phyloP scores from a whole-genome alignment of 805 yeast species.

The Sugiyamaella valdiviana region DNA sequence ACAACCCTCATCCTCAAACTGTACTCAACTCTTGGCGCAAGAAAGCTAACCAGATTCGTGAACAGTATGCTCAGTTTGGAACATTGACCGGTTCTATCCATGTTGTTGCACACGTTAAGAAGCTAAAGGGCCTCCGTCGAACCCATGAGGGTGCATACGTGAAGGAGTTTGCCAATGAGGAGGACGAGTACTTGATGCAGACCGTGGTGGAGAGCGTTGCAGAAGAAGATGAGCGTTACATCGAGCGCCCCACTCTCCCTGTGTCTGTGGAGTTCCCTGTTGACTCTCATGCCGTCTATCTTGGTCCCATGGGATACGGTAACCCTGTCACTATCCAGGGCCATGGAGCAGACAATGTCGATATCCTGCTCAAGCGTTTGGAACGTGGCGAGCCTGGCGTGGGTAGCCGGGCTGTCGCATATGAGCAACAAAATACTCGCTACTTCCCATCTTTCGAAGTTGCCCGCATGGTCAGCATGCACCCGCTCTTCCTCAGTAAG shows the following conservation, averaged over 20 bases:
- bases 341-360: conserved; percentile 32
- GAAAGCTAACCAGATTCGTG: conserved; percentile 36
- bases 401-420: conserved; percentile 54
- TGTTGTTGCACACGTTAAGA: conserved; percentile 62
- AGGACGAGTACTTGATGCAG: conserved; percentile 68
- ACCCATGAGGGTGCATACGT: conserved; percentile 64
- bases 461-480: conserved; percentile 49
- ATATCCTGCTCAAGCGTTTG: conserved; percentile 24
- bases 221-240: conserved; percentile 67
- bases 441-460: conserved; percentile 65
- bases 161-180: conserved; percentile 55
- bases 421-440: conserved; percentile 49
- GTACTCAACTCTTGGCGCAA: conserved; percentile 39
- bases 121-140: conserved; percentile 73
- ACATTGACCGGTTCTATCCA: conserved; percentile 48
- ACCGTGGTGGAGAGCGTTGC: conserved; percentile 67
- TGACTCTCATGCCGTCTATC: conserved; percentile 62
- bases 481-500: conserved; percentile 64
- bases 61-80: conserved; percentile 48
- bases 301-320: conserved; percentile 87
- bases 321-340: conserved; percentile 47
- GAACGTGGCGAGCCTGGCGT: conserved; percentile 50
- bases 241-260: conserved; percentile 68
- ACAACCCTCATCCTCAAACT: conserved; percentile 41
- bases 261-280: conserved; percentile 77